Evolutionary conservation across 495 filamentous ascomycete genomes (phyloP), one percentile per base, ranked within the genome.

Genomic region (Neurospora sp.): DNA sequence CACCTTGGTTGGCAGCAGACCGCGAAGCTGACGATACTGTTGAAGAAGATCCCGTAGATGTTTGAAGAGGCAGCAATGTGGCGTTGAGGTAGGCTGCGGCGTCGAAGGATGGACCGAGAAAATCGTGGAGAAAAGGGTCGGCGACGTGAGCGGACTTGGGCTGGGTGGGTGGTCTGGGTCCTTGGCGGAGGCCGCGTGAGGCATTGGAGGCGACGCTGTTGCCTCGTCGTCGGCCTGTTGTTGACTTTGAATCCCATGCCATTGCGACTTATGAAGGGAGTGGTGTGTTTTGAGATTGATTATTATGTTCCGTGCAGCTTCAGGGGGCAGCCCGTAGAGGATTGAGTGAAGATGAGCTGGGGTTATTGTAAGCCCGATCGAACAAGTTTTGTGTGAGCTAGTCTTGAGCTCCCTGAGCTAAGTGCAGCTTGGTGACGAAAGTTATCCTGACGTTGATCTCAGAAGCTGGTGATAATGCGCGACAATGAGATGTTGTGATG

Each of bases 1-100:
- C 42, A 12, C 70, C 71, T 44, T 72, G 75, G 27, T 18, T 65
- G 14, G 12, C 14, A 65, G 53, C 53, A 37, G 18, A 74, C 18
- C 37, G 76, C 70, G 72, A 70, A 35, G 68, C 27, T 40, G n/a
- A 2, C 8, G 59, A 16, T 2, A 69, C 35, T 2, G 42, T 27
- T 5, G 48, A 59, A 27, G 20, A 59, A 1, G 22, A 14, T 2
- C 68, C 18, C 10, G 75, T 48, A 74, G 76, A 79, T 72, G 75
- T 86, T 37, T 90, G 86, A 4, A 92, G 85, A 8, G 89, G 78
- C 7, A 93, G 91, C 9, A 97, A 87, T 14, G 87, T 86, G 68
- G 87, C 83, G 81, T 97, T 97, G 77, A 97, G 88, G 82, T 93
- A 97, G 44, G 91, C 88, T 76, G 88, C 91, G 20, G 92, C 86